These are phyloP conservation scores for Phytophthora pluvialis DNA, from an alignment of 352 stramenopile genomes.

Conservation along the genomic window DNA sequence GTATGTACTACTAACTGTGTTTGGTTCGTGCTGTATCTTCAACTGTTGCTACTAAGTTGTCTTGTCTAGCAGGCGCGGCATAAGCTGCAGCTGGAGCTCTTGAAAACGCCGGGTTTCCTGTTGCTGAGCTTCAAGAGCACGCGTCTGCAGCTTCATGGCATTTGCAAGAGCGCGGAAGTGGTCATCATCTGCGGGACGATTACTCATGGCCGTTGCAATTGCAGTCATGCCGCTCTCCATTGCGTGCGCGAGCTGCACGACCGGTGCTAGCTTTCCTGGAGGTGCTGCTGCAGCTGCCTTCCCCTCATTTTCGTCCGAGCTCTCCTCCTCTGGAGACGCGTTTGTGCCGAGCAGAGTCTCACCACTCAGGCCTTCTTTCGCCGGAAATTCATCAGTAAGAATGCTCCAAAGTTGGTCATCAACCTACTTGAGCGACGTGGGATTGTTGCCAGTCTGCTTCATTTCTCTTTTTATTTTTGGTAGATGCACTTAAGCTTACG, in stretches of 20 bases:
- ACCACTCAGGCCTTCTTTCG: slow-evolving; percentile 2
- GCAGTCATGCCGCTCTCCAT: slow-evolving; percentile 1
- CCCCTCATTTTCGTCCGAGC: no score
- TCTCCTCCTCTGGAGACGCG: no score
- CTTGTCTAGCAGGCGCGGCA: background rate
- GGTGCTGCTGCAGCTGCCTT: no score
- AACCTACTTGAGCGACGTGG: background rate
- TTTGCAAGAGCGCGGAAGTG: background rate
- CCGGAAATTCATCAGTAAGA: background rate
- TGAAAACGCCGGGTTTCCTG: background rate
- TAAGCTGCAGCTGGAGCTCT: background rate
- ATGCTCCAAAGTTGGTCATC: background rate
- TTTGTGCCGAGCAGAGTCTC: background rate
- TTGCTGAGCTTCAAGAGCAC: background rate
- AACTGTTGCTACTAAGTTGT: background rate
- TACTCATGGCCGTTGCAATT: background rate
- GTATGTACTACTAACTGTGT: background rate
- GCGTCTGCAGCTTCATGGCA: background rate
- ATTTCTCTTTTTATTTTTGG: no score
- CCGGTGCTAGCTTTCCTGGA: no score
- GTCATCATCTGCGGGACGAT: background rate
- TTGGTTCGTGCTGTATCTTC: background rate
- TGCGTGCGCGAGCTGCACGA: background rate
- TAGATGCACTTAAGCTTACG: no score
- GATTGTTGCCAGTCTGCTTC: slow-evolving; percentile 1